Evolutionary conservation across 768 basidiomycete genomes (phyloP), one percentile per base, ranked within the genome.

Genomic region (Crucibulum laeve): DNA sequence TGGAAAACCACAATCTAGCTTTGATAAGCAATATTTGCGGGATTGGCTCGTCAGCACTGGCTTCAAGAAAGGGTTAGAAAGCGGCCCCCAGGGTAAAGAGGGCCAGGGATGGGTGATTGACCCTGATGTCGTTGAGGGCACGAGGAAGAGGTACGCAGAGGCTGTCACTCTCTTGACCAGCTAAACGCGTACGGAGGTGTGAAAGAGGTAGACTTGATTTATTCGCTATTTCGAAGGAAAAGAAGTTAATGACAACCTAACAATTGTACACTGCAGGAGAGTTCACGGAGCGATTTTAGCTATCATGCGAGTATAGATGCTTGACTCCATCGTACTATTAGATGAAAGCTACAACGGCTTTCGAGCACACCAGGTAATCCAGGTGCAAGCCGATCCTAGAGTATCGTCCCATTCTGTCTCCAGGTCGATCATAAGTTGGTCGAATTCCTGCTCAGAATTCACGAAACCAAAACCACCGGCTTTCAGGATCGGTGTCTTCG

Each of bases 21-120:
- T 96, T 56, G 96, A 98, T 62, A 99, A 98, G 67, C 96, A 99
- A 65, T 97, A 87, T 56, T 67, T 98, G 44, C 73, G 96, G 15
- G 94, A 98, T 59, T 91, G 91, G 84, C 68, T 99, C 22, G 83
- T 84, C 8, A 56, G 65, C 21, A 66, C 69, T 5, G 91, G 91
- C 1, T 92, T 89, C 58, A 70, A 64, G 51, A 87, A 85, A 57
- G 89, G 89, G 1, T 61, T 89, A n/a, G 90, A 92, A 59, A 75
- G 67, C 40, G 90, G 89, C 10, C 79, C 78, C 0, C 68, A 77
- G 46, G 80, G 84, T 23, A 70, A 77, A 42, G 75, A 76, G 48
- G 78, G 80, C 11, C 71, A 82, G 38, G 91, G 91, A 4, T 96
- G 94, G 80, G 61, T 69, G 3, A 85, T 98, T 46, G 82, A 80